Percentiles rank a stretch among this genome's conserved stretches.
Conservation (phyloP, 2,329 filamentous ascomycete genomes). For the Pseudofabraea citricarpa region DNA sequence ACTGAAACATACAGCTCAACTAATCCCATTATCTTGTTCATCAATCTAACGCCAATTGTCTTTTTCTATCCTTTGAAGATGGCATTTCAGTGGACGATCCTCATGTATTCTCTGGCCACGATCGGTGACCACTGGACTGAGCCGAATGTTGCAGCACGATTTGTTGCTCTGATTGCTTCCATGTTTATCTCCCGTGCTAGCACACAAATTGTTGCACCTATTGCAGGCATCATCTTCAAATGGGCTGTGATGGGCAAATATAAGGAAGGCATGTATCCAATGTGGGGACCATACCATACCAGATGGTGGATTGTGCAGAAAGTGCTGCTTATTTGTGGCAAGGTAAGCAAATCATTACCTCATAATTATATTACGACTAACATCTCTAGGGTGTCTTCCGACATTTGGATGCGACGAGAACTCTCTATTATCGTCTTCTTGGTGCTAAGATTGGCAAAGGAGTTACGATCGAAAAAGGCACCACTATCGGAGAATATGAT, state of each 20-base stretch:
- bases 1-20: constrained; percentile 42
- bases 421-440: constrained; percentile 45
- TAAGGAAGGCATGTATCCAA: constrained; percentile 48
- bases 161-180: constrained; percentile 42
- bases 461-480: constrained; percentile 39
- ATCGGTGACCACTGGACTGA: constrained; percentile 36
- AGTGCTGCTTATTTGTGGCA: constrained; percentile 42
- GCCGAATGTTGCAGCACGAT: constrained; percentile 36
- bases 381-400: constrained; percentile 35
- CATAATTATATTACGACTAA: too few species aligned
- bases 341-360: too few species aligned
- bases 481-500: constrained; percentile 49
- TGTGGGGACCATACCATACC: constrained; percentile 55
- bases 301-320: constrained; percentile 56
- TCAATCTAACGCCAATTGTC: constrained; percentile 45
- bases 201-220: constrained; percentile 36
- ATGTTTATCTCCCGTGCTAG: constrained; percentile 37
- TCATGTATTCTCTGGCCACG: constrained; percentile 40
- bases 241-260: constrained; percentile 51
- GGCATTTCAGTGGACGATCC: constrained; percentile 47
- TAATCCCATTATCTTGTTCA: constrained; percentile 40
- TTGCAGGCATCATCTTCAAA: constrained; percentile 45
- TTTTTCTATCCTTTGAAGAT: constrained; percentile 46
- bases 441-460: constrained; percentile 48
- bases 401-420: constrained; percentile 32